Base-by-base conservation (phyloP, 768 basidiomycete genomes). In the Rhizopogon rudus region DNA sequence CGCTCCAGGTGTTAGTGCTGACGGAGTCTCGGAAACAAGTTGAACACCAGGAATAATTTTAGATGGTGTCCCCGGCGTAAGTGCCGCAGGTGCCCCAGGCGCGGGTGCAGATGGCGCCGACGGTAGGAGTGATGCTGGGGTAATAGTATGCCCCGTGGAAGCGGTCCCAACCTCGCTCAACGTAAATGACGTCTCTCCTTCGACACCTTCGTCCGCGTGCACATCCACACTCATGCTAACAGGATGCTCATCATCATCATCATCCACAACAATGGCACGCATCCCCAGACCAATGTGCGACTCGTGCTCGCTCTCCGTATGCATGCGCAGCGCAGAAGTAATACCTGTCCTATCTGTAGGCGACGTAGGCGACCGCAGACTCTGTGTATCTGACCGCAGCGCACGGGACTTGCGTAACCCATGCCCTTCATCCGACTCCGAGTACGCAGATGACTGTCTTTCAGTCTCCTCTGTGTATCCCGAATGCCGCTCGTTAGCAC, bases 401-500 rank as follows among this genome's bases (percentile, higher is more conserved):
- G 46, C 48, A 16, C 13, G 52, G n/a, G 46, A 53, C 51, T 44
- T 55, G 44, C 61, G 57, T 56, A 51, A 64, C 29, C 8, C 17
- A 5, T 66, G 63, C 31, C 62, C 64, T 14, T 66, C 69, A 40
- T 69, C 69, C 12, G 53, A 16, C 22, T 71, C 68, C 31, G 70
- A 68, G 46, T 61, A 64, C 55, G 20, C 33, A 39, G 63, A 57
- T 37, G 66, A 67, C 14, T 39, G 49, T 3, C 41, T 52, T 7
- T 60, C 53, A 2, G 64, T 53, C 16, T 53, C 40, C 5, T 52
- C 48, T 0, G 53, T 60, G 35, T 64, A 63, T 0, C 67, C 67
- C 16, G 72, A 67, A 58, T 65, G 58, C 3, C 46, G 46, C 4
- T 8, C 46, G 3, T 74, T 76, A 14, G 76, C 76, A 42, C 72